Evolutionary conservation across 805 yeast genomes (phyloP).

Genomic region (Barnettozyma siamensis): DNA sequence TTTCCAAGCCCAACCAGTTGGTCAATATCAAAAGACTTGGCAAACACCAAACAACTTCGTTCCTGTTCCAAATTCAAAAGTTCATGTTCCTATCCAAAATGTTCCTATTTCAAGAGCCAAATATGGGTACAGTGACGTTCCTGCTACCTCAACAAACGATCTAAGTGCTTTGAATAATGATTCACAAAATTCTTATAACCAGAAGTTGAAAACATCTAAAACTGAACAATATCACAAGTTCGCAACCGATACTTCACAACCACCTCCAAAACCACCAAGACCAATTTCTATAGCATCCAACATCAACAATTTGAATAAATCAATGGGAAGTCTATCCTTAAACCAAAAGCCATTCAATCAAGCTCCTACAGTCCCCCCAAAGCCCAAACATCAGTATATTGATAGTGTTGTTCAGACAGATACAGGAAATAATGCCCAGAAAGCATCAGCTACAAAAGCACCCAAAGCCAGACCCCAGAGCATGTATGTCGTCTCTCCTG

Average conservation of each 20-base stretch:
- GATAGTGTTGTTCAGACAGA: conserved; percentile 26
- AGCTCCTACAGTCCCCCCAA: conserved; percentile 1
- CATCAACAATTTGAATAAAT: conserved; percentile 15
- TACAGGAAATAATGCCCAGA: conserved; percentile 2
- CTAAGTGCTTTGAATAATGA: conserved; percentile 3
- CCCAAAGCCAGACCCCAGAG: conserved; percentile 28
- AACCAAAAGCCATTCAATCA: neutral
- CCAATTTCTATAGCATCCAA: conserved; percentile 11
- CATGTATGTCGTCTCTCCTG: conserved; percentile 27
- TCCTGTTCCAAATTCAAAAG: neutral
- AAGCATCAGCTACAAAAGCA: conserved; percentile 1
- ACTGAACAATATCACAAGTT: conserved; percentile 10
- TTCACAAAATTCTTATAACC: neutral
- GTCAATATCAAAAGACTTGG: neutral
- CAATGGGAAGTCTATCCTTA: conserved; percentile 20
- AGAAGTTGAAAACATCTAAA: neutral
- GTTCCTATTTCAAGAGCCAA: conserved; percentile 5
- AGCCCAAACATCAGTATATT: conserved; percentile 22
- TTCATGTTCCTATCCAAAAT: conserved; percentile 8
- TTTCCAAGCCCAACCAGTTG: neutral
- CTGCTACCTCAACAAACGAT: conserved; percentile 6
- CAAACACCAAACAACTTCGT: neutral
- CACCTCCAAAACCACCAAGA: conserved; percentile 21
- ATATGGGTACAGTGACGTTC: conserved; percentile 3
- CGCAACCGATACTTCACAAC: neutral